A percentile compares a stretch with the other conserved stretches of the same genome.
Conservation (phyloP, 148 eudicot species). For the Fagopyrum homotropicum region DNA sequence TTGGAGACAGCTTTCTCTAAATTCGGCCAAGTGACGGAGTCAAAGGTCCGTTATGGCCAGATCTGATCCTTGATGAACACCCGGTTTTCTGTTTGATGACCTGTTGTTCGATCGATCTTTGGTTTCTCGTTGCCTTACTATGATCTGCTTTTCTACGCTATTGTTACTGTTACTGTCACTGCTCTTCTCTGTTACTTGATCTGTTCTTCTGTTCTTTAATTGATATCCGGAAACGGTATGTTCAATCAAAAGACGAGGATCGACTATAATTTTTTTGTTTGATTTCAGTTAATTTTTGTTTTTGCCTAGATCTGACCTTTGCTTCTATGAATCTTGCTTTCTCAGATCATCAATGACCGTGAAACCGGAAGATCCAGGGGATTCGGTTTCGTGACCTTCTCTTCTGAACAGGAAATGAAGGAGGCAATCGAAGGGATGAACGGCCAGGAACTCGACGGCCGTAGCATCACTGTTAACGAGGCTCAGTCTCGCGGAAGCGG, state of each 20-base stretch:
- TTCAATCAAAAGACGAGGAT: constrained; percentile 42
- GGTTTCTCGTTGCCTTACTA: constrained; percentile 15
- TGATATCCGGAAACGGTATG: constrained; percentile 70
- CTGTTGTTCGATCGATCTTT: constrained; percentile 11
- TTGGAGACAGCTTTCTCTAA: constrained; percentile 10
- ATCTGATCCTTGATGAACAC: constrained; percentile 8
- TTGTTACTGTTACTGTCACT: constrained; percentile 21
- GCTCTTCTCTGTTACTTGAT: constrained; percentile 26
- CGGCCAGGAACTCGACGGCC: constrained; percentile 70
- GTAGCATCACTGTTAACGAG: constrained; percentile 77
- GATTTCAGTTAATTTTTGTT: background rate
- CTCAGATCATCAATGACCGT: constrained; percentile 68
- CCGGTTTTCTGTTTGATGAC: background rate
- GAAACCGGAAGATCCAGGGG: constrained; percentile 89
- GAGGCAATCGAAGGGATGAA: constrained; percentile 77
- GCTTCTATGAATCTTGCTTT: background rate
- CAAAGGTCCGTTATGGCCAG: constrained; percentile 57
- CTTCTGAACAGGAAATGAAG: constrained; percentile 45
- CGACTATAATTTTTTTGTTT: constrained; percentile 20
- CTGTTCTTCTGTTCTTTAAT: constrained; percentile 22
- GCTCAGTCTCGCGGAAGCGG: constrained; percentile 85
- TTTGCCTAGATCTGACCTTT: constrained; percentile 12
- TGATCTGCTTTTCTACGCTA: constrained; percentile 4
- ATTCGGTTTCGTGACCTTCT: constrained; percentile 79
- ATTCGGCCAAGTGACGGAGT: background rate